phyloP scores from a whole-genome alignment of 768 basidiomycete species.

The Termitomyces bulborhizus region DNA sequence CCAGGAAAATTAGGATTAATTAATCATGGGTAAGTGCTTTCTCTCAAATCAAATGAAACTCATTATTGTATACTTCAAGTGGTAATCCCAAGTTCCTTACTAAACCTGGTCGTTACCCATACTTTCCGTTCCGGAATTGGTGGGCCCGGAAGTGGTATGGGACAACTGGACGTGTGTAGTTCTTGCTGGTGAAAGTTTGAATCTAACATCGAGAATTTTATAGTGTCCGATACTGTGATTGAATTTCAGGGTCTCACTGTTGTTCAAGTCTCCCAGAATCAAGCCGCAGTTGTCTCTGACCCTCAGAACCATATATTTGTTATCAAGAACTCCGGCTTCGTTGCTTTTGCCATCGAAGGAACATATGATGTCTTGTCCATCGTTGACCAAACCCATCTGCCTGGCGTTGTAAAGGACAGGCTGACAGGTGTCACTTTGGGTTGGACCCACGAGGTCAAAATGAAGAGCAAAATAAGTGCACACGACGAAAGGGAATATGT shows the following conservation, averaged over 20 bases:
- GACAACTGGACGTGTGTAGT: slow-evolving; percentile 54
- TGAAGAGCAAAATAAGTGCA: slow-evolving; percentile 51
- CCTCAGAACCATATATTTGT: slow-evolving; percentile 79
- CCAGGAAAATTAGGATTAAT: slow-evolving; percentile 73
- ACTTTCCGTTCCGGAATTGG: slow-evolving; percentile 74
- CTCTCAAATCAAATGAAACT: not conserved
- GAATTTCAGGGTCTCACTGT: slow-evolving; percentile 75
- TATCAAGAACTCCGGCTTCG: slow-evolving; percentile 73
- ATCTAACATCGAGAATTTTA: not conserved
- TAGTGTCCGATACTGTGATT: slow-evolving; percentile 79
- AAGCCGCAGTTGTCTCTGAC: slow-evolving; percentile 72
- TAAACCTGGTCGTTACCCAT: slow-evolving; percentile 72
- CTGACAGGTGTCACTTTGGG: slow-evolving; percentile 62
- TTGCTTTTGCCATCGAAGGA: slow-evolving; percentile 71
- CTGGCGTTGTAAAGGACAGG: slow-evolving; percentile 49
- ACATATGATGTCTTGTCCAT: slow-evolving; percentile 77
- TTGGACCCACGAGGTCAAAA: slow-evolving; percentile 71
- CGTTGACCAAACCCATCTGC: slow-evolving; percentile 79
- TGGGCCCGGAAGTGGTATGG: slow-evolving; percentile 76
- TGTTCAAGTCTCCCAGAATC: slow-evolving; percentile 85
- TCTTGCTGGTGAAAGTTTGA: not conserved
- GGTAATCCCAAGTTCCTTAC: slow-evolving; percentile 74
- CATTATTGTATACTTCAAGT: slow-evolving; percentile 22
- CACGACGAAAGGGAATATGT: slow-evolving; percentile 56
- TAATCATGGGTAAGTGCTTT: slow-evolving; percentile 52